phyloP scores from a whole-genome alignment of 192 early-diverging fungal genomes.

The Rhizophagus clarus region DNA sequence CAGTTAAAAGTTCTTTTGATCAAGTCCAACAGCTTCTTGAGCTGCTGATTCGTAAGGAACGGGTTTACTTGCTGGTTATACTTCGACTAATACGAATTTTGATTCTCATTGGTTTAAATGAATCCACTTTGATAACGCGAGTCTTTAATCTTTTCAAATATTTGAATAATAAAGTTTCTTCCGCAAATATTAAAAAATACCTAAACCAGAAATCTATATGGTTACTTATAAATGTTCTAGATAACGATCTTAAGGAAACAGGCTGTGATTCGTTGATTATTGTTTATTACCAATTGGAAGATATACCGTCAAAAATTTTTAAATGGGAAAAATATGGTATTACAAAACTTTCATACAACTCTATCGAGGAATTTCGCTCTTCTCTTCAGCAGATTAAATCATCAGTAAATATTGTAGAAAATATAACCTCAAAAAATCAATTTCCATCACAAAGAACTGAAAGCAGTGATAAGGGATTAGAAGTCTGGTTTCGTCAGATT shows the following conservation, averaged over 20 bases:
- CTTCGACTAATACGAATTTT: conserved; percentile 18
- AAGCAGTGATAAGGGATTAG: neutral
- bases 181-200: neutral
- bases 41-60: neutral
- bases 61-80: neutral
- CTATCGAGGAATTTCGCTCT: neutral
- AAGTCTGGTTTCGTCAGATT: conserved; percentile 20
- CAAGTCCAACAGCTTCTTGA: conserved; percentile 1
- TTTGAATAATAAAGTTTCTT: neutral
- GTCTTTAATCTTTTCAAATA: conserved; percentile 9
- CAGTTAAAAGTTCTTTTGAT: neutral
- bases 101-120: conserved; percentile 17
- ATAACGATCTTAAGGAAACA: neutral
- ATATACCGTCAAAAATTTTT: neutral
- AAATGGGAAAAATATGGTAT: neutral
- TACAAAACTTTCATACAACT: neutral
- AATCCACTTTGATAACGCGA: neutral
- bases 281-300: neutral
- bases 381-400: neutral
- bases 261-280: neutral
- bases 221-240: neutral
- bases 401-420: neutral
- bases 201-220: neutral
- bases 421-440: too few species aligned
- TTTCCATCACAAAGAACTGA: neutral